phyloP scores from a whole-genome alignment of 768 basidiomycete genomes.

The Pulveroboletus ravenelii region DNA sequence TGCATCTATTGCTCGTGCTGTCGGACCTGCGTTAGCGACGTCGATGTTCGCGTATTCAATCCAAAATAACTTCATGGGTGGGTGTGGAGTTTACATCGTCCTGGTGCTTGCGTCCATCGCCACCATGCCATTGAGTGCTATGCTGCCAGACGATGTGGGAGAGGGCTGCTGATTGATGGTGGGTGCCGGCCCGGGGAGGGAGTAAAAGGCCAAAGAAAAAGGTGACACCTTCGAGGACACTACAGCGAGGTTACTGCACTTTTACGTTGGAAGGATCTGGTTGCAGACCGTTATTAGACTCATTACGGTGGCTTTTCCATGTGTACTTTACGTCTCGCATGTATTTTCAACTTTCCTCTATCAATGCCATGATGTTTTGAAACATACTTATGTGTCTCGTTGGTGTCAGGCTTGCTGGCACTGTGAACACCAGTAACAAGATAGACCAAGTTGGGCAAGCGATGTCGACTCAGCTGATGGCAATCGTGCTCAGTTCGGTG shows the following conservation, averaged over 20 bases:
- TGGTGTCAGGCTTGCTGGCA: not conserved
- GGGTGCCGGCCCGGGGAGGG: not conserved
- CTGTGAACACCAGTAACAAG: not conserved
- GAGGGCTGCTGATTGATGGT: slow-evolving; percentile 13
- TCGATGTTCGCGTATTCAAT: slow-evolving; percentile 37
- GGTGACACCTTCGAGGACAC: not conserved
- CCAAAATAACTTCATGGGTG: slow-evolving; percentile 33
- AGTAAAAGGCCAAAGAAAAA: not conserved
- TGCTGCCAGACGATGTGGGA: slow-evolving; percentile 18
- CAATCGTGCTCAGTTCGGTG: not conserved
- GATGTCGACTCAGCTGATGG: too few relatives aligned
- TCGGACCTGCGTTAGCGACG: slow-evolving; percentile 31
- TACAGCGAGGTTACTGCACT: not conserved
- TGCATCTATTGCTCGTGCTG: slow-evolving; percentile 28
- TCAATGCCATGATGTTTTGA: slow-evolving; percentile 18
- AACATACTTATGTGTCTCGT: slow-evolving; percentile 1
- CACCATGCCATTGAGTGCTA: slow-evolving; percentile 18
- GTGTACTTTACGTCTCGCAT: slow-evolving; percentile 22
- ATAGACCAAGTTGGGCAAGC: not conserved
- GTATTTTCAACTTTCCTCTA: slow-evolving; percentile 15
- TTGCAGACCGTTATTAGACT: not conserved
- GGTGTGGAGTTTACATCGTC: slow-evolving; percentile 33
- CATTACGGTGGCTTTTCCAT: slow-evolving; percentile 2
- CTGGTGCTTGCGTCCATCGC: slow-evolving; percentile 14
- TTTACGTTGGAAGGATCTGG: not conserved